Evolutionary conservation across 2,329 filamentous ascomycete species (phyloP).

Genomic region (Verticillium isaacii): DNA sequence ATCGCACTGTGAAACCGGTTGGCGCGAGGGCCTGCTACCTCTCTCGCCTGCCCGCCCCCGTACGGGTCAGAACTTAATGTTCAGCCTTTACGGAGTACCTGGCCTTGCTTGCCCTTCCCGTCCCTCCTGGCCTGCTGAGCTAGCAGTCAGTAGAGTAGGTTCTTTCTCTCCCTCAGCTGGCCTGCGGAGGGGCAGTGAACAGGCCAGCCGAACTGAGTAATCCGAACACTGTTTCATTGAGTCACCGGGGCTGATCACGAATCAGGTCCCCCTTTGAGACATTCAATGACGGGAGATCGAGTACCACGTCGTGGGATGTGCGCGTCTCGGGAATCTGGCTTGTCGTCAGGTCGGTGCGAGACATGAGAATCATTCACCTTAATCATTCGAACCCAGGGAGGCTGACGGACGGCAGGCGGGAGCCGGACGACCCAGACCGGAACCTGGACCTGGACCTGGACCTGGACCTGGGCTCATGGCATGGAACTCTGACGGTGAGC

Average conservation of each 20-base stretch:
- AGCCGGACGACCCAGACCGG: no score
- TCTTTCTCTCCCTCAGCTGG: no score
- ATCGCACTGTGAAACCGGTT: not conserved
- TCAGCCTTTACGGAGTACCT: not conserved
- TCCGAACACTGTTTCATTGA: not conserved
- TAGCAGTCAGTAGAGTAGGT: no score
- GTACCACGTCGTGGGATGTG: not conserved
- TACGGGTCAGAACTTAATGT: not conserved
- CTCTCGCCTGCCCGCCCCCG: not conserved
- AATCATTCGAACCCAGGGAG: no score
- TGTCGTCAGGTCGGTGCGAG: not conserved
- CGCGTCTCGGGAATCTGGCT: not conserved
- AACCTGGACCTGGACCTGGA: no score
- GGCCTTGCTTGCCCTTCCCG: not conserved
- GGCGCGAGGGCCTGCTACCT: not conserved
- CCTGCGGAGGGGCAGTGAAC: not conserved
- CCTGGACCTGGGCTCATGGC: no score
- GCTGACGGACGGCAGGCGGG: no score
- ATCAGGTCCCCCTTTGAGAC: not conserved
- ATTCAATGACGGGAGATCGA: not conserved
- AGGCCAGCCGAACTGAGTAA: not conserved
- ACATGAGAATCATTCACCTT: not conserved
- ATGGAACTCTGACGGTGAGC: no score
- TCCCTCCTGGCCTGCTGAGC: not conserved
- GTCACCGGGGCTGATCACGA: not conserved